These are phyloP conservation scores for Clavulina sp. DNA, from an alignment of 768 basidiomycete species.

Conservation along the genomic window DNA sequence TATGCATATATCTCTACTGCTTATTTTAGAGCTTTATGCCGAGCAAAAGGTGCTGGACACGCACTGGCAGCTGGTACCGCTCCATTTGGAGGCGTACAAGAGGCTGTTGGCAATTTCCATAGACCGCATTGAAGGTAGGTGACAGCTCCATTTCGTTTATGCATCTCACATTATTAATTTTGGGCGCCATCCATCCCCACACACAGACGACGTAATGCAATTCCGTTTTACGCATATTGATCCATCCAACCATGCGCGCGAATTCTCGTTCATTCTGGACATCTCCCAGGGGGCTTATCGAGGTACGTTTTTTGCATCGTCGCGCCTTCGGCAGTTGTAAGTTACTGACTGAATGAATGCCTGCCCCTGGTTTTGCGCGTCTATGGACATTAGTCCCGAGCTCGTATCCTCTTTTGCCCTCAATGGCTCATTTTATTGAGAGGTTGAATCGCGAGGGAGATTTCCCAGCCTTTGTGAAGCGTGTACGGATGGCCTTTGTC, in stretches of 20 bases:
- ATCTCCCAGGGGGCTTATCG: conserved; percentile 41
- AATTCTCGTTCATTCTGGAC: conserved; percentile 65
- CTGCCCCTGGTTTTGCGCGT: not conserved
- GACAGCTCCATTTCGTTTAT: not conserved
- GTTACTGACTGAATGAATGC: not conserved
- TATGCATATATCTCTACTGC: too few species aligned
- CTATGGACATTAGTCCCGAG: conserved; percentile 44
- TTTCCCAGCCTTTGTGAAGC: conserved; percentile 52
- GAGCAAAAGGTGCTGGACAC: conserved; percentile 40
- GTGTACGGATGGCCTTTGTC: conserved; percentile 26
- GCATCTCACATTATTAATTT: not conserved
- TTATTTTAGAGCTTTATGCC: conserved; percentile 50
- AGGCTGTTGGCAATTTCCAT: conserved; percentile 41
- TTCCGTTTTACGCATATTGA: conserved; percentile 57
- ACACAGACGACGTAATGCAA: conserved; percentile 40
- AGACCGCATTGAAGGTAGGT: conserved; percentile 52
- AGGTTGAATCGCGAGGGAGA: conserved; percentile 54
- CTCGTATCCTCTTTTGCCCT: conserved; percentile 50
- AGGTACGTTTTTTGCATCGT: conserved; percentile 28
- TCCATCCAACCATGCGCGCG: conserved; percentile 34
- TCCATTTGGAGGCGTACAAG: conserved; percentile 43
- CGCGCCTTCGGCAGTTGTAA: not conserved
- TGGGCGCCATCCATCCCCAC: not conserved
- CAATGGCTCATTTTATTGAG: conserved; percentile 48
- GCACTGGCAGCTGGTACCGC: conserved; percentile 33